phyloP scores from a whole-genome alignment of 2,329 filamentous ascomycete genomes.

The Decorospora gaudefroyi region DNA sequence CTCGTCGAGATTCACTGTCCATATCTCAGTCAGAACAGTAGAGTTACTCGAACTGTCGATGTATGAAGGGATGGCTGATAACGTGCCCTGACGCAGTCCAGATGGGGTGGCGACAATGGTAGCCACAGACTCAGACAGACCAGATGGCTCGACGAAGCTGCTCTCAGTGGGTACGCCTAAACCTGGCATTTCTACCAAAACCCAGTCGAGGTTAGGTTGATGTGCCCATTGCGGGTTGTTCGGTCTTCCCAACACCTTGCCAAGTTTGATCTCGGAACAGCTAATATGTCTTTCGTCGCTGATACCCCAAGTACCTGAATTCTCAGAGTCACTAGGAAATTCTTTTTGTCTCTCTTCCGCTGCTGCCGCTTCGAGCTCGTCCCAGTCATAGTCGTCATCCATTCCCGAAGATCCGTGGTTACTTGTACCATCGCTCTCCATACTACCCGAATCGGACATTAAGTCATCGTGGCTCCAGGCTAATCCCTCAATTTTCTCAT shows the following conservation, averaged over 20 bases:
- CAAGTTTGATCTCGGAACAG: not conserved
- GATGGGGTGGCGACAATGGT: not conserved
- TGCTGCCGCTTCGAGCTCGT: not conserved
- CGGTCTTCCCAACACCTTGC: not conserved
- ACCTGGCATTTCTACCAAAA: not conserved
- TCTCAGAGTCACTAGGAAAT: not conserved
- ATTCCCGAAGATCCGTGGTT: not conserved
- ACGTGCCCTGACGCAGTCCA: not conserved
- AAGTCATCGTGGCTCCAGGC: conserved; percentile 1
- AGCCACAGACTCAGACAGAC: not conserved
- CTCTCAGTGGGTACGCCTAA: not conserved
- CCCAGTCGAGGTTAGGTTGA: conserved; percentile 2
- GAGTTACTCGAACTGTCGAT: not conserved
- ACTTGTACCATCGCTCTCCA: conserved; percentile 1
- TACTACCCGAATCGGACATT: not conserved
- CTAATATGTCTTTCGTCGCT: not conserved
- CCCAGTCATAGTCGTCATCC: conserved; percentile 3
- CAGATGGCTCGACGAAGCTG: not conserved
- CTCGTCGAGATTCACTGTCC: not conserved
- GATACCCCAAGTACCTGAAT: not conserved
- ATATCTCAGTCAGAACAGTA: not conserved
- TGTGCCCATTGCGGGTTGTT: not conserved
- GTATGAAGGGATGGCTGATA: not conserved
- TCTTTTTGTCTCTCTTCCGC: not conserved
- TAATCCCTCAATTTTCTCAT: not conserved